These are phyloP conservation scores for Mycena metata DNA, from an alignment of 768 basidiomycete genomes.

Conservation along the genomic window DNA sequence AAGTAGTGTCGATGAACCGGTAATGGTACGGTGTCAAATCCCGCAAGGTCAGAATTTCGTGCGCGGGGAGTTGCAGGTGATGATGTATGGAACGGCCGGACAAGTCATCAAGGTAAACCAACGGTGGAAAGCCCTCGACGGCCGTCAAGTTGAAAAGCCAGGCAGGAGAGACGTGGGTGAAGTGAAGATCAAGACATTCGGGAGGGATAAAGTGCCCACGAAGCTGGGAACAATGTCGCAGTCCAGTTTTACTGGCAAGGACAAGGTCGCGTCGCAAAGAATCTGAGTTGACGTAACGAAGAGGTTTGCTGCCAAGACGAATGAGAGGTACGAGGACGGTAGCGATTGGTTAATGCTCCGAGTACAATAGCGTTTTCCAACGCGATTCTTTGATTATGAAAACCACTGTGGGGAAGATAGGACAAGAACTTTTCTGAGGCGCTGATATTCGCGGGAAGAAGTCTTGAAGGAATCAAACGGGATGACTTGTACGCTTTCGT, in stretches of 20 bases:
- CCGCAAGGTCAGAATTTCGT: conserved; percentile 62
- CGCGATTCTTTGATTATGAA: conserved; percentile 89
- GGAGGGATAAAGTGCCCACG: conserved; percentile 53
- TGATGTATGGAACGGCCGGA: conserved; percentile 62
- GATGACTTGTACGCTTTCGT: conserved; percentile 51
- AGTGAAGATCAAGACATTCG: conserved; percentile 72
- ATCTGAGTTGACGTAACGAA: conserved; percentile 71
- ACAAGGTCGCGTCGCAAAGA: conserved; percentile 60
- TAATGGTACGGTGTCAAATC: conserved; percentile 74
- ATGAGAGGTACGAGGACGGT: conserved; percentile 86
- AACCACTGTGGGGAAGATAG: conserved; percentile 87
- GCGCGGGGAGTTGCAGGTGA: conserved; percentile 51
- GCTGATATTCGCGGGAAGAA: conserved; percentile 13
- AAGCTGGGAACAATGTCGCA: conserved; percentile 63
- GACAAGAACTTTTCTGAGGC: conserved; percentile 63
- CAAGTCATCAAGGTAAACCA: conserved; percentile 66
- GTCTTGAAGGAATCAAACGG: conserved; percentile 42
- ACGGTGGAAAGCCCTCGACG: conserved; percentile 53
- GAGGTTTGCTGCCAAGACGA: conserved; percentile 71
- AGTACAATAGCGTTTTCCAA: conserved; percentile 89
- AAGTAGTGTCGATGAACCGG: conserved; percentile 66
- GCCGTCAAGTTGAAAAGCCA: conserved; percentile 72
- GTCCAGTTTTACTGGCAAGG: conserved; percentile 65
- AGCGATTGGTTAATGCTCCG: conserved; percentile 75
- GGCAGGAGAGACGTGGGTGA: conserved; percentile 77